These are phyloP conservation scores for Melanomma pulvis-pyrius DNA, from an alignment of 495 filamentous ascomycete species.

Conservation along the genomic window DNA sequence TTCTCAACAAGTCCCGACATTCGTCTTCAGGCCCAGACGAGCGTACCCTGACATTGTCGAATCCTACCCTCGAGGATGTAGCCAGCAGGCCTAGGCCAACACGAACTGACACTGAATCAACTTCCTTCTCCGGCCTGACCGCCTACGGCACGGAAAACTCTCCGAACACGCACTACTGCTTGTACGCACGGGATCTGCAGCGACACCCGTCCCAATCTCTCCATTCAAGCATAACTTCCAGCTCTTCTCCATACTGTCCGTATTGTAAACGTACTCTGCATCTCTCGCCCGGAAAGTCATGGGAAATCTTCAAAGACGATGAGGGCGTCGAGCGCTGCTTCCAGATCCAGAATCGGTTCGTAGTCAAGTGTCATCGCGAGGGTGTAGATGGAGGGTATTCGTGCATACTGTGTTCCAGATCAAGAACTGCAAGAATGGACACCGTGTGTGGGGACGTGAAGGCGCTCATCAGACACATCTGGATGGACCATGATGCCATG, in stretches of 20 bases:
- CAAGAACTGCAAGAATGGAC: not conserved
- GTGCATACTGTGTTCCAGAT: conserved; percentile 26
- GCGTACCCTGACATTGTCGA: not conserved
- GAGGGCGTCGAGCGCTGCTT: conserved; percentile 22
- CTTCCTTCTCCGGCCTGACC: conserved; percentile 20
- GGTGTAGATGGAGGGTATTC: conserved; percentile 26
- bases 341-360: conserved; percentile 32
- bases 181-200: conserved; percentile 41
- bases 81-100: conserved; percentile 14
- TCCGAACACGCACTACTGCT: conserved; percentile 38
- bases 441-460: conserved; percentile 37
- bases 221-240: conserved; percentile 18
- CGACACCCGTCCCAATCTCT: conserved; percentile 40
- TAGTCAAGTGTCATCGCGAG: conserved; percentile 35
- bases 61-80: conserved; percentile 12
- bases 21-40: not conserved
- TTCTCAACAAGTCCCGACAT: conserved; percentile 11
- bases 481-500: conserved; percentile 31
- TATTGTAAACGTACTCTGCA: conserved; percentile 27
- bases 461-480: conserved; percentile 32
- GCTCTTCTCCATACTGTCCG: conserved; percentile 25
- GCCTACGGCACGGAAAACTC: conserved; percentile 18
- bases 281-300: conserved; percentile 33
- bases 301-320: conserved; percentile 35
- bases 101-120: conserved; percentile 26